phyloP scores from a whole-genome alignment of 176 grass and related monocot species.

The Secale cereale region DNA sequence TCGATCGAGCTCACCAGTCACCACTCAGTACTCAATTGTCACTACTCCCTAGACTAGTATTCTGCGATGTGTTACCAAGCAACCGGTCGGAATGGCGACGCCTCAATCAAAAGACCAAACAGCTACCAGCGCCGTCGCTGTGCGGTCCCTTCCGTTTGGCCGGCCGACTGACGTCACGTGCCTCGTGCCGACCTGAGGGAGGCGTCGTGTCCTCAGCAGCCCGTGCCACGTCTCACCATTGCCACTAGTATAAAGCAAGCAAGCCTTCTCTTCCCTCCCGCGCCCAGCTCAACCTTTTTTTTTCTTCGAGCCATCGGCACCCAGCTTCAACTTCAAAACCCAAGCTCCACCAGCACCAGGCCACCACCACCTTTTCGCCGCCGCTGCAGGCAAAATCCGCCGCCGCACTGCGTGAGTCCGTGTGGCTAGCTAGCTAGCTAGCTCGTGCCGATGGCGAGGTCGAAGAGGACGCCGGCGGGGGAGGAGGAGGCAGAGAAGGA shows the following conservation, averaged over 20 bases:
- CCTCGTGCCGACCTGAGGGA: neutral
- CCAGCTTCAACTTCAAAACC: neutral
- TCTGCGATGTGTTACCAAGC: too few relatives aligned
- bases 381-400: neutral
- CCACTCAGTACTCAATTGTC: too few relatives aligned
- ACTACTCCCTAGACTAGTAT: too few relatives aligned
- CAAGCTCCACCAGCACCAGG: neutral
- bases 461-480: conserved; percentile 21
- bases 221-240: neutral
- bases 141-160: neutral
- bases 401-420: neutral
- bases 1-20: too few relatives aligned
- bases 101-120: neutral
- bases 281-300: neutral
- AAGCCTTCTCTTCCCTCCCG: neutral
- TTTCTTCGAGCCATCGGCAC: too few relatives aligned
- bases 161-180: neutral
- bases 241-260: neutral
- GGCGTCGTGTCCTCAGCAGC: neutral
- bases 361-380: neutral
- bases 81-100: too few relatives aligned
- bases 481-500: conserved; percentile 12
- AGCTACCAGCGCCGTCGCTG: neutral
- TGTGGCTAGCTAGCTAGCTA: too few relatives aligned
- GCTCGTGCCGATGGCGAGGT: conserved; percentile 5